These are phyloP conservation scores for Hypoxylon sp. DNA, from an alignment of 2,329 filamentous ascomycete genomes.

Conservation along the genomic window DNA sequence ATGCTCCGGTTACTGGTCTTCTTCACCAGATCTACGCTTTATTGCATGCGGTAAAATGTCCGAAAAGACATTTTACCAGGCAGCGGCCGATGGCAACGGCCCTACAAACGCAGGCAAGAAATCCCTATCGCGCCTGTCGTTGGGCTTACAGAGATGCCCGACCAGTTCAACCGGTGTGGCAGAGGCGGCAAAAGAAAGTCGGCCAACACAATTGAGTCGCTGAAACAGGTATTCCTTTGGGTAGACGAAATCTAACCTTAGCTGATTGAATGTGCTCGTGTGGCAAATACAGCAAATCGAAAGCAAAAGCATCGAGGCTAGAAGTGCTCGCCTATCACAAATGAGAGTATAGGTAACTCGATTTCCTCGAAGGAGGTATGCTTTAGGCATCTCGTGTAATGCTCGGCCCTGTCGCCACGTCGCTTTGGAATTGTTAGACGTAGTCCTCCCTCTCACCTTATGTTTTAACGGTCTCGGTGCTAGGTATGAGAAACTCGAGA, in stretches of 20 bases:
- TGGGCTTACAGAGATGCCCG: conserved; percentile 12
- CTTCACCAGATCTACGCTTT: conserved; percentile 8
- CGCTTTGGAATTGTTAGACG: not conserved
- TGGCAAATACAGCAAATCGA: conserved; percentile 5
- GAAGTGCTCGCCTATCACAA: not conserved
- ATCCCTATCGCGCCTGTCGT: conserved; percentile 1
- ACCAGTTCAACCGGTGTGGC: conserved; percentile 29
- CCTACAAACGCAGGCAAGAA: not conserved
- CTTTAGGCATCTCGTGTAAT: conserved; percentile 8
- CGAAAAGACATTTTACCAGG: not conserved
- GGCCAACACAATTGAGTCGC: conserved; percentile 4
- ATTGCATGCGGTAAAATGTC: conserved; percentile 10
- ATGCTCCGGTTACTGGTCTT: not conserved
- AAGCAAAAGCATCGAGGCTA: not conserved
- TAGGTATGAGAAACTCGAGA: not conserved
- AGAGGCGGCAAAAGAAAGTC: conserved; percentile 19
- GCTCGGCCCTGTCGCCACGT: not conserved
- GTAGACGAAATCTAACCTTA: no score
- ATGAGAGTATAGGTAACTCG: not conserved
- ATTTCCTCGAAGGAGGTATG: not conserved
- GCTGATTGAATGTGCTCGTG: not conserved
- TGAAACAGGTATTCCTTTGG: not conserved
- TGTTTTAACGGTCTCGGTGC: not conserved
- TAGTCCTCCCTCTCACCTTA: not conserved
- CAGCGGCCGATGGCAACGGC: not conserved